These are phyloP conservation scores for Datura wrightii DNA, from an alignment of 257 asterid species.

Conservation along the genomic window DNA sequence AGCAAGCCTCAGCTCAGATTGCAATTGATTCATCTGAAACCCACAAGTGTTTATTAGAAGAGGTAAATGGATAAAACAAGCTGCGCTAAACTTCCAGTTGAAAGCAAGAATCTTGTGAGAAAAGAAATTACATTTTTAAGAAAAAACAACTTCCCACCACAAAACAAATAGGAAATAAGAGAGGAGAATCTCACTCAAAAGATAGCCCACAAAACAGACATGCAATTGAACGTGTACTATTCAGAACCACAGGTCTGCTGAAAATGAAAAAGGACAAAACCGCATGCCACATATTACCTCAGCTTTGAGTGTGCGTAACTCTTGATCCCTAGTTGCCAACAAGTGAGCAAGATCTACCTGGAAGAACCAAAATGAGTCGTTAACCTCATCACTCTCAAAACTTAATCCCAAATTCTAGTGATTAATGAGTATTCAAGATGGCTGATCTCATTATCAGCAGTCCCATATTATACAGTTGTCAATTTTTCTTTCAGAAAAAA, in stretches of 20 bases:
- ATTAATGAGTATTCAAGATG: neutral
- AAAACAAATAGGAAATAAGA: neutral
- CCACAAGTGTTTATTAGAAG: constrained; percentile 26
- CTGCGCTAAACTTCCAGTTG: neutral
- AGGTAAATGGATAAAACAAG: neutral
- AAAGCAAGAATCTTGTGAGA: constrained; percentile 18
- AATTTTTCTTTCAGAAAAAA: neutral
- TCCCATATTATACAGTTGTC: neutral
- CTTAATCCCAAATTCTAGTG: constrained; percentile 14
- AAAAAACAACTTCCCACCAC: neutral
- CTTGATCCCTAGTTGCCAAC: constrained; percentile 96
- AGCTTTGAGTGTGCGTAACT: constrained; percentile 90
- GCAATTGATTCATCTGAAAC: constrained; percentile 91
- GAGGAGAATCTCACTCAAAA: neutral
- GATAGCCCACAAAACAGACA: neutral
- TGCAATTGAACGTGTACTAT: neutral
- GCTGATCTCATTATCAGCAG: neutral
- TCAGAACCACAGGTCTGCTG: neutral
- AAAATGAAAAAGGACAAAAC: constrained; percentile 17
- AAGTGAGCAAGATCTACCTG: constrained; percentile 98
- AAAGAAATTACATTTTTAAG: neutral
- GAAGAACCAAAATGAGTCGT: constrained; percentile 36
- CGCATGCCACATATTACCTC: constrained; percentile 58
- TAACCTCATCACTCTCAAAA: constrained; percentile 27
- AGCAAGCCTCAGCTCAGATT: constrained; percentile 90